Evolutionary conservation across 768 basidiomycete genomes (phyloP).

Genomic region (Pleurotus ostreatus): DNA sequence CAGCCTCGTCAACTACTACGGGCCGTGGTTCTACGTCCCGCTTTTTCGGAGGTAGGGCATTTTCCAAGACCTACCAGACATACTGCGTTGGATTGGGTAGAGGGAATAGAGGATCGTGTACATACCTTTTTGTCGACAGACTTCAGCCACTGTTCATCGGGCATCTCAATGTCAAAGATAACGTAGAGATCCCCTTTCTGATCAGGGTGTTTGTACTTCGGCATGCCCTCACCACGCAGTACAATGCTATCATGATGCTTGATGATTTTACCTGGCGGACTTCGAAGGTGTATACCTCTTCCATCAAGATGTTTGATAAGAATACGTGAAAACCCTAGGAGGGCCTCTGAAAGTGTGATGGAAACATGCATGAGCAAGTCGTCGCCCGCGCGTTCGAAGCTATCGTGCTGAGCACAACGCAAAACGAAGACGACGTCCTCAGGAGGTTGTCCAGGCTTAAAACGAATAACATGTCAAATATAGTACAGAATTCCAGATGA

Average conservation of each 20-base stretch:
- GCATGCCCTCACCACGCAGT: conserved; percentile 88
- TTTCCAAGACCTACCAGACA: conserved; percentile 51
- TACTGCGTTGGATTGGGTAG: not conserved
- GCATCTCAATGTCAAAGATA: conserved; percentile 87
- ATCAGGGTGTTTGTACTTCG: conserved; percentile 59
- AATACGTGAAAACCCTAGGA: conserved; percentile 92
- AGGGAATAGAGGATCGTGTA: not conserved
- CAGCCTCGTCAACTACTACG: conserved; percentile 63
- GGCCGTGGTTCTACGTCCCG: conserved; percentile 68
- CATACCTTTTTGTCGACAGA: conserved; percentile 56
- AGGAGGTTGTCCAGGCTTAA: conserved; percentile 77
- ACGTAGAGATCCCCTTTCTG: conserved; percentile 81
- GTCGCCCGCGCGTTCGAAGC: conserved; percentile 80
- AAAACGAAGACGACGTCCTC: conserved; percentile 91
- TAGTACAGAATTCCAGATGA: conserved; percentile 1
- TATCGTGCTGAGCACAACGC: conserved; percentile 60
- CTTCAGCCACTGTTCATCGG: conserved; percentile 70
- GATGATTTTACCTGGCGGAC: conserved; percentile 73
- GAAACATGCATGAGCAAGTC: conserved; percentile 78
- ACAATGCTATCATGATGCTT: conserved; percentile 71
- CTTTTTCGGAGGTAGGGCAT: conserved; percentile 75
- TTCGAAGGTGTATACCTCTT: conserved; percentile 77
- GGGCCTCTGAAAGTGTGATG: conserved; percentile 89
- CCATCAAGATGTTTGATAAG: conserved; percentile 91
- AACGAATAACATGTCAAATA: conserved; percentile 7